These are phyloP conservation scores for Onygenales sp. DNA, from an alignment of 2,329 filamentous ascomycete genomes.

Conservation along the genomic window DNA sequence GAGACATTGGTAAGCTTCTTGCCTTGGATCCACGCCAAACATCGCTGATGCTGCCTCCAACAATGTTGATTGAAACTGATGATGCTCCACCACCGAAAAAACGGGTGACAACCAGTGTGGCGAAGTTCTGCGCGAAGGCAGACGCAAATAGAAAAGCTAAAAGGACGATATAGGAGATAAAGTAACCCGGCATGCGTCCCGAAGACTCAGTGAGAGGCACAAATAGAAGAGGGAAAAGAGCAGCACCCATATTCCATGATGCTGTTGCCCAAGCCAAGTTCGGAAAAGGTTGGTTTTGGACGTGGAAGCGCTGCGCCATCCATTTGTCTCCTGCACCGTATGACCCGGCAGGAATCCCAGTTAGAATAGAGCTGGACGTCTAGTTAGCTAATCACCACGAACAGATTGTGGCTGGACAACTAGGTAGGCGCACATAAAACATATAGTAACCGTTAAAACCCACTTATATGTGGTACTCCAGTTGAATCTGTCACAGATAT, in stretches of 20 bases:
- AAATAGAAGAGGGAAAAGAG: conserved; percentile 28
- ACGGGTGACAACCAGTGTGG: conserved; percentile 35
- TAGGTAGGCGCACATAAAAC: conserved; percentile 26
- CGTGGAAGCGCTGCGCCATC: conserved; percentile 22
- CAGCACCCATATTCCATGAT: conserved; percentile 30
- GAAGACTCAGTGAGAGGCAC: conserved; percentile 32
- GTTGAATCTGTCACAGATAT: conserved; percentile 26
- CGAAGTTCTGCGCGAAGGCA: conserved; percentile 36
- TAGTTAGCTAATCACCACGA: neutral
- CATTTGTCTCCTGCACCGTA: conserved; percentile 27
- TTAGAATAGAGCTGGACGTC: conserved; percentile 27
- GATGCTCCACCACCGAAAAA: conserved; percentile 37
- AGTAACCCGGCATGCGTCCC: conserved; percentile 36
- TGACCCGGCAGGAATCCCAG: conserved; percentile 32
- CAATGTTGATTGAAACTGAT: conserved; percentile 34
- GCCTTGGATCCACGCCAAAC: conserved; percentile 28
- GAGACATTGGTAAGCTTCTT: conserved; percentile 33
- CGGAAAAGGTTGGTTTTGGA: conserved; percentile 25
- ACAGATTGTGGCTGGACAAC: neutral
- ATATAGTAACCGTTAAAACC: conserved; percentile 32
- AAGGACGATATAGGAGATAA: conserved; percentile 32
- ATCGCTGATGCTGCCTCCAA: conserved; percentile 26
- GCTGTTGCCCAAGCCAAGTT: conserved; percentile 26
- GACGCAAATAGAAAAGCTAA: conserved; percentile 34
- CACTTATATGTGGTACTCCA: conserved; percentile 34